phyloP scores from a whole-genome alignment of 2,329 filamentous ascomycete genomes.

The Laburnicola sp. region DNA sequence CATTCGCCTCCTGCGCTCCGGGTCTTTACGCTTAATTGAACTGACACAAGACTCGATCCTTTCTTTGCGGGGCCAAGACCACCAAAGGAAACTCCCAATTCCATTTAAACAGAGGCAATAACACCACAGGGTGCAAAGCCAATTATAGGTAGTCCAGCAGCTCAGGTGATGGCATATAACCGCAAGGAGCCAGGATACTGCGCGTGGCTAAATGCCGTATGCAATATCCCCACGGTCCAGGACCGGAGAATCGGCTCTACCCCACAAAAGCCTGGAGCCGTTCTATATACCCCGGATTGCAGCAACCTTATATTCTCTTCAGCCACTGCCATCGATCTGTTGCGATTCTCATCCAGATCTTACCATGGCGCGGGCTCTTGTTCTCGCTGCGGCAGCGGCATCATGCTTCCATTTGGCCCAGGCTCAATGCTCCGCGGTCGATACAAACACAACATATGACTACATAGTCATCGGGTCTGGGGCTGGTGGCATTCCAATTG shows the following conservation, averaged over 20 bases:
- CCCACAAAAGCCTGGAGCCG: slow-evolving; percentile 14
- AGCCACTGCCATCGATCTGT: background rate
- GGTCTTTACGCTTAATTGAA: slow-evolving; percentile 4
- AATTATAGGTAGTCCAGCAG: no score
- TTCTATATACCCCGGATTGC: slow-evolving; percentile 17
- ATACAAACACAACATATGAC: slow-evolving; percentile 54
- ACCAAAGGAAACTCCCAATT: no score
- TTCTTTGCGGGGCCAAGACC: background rate
- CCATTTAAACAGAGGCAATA: no score
- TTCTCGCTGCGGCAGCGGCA: slow-evolving; percentile 10
- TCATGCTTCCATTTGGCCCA: slow-evolving; percentile 5
- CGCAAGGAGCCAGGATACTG: no score
- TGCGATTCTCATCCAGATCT: background rate
- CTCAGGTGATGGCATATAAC: no score
- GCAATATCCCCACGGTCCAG: slow-evolving; percentile 8
- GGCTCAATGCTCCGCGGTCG: slow-evolving; percentile 17
- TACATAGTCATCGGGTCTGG: slow-evolving; percentile 65
- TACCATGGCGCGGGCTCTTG: slow-evolving; percentile 12
- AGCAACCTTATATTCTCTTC: slow-evolving; percentile 8
- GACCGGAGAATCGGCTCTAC: slow-evolving; percentile 2
- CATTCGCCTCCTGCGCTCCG: background rate
- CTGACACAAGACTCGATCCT: background rate
- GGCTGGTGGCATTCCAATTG: slow-evolving; percentile 60
- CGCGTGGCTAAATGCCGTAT: slow-evolving; percentile 5
- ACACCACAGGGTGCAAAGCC: no score